Evolutionary conservation across 768 basidiomycete genomes (phyloP), one percentile per base, ranked within the genome.

Genomic region (Suillus spraguei): DNA sequence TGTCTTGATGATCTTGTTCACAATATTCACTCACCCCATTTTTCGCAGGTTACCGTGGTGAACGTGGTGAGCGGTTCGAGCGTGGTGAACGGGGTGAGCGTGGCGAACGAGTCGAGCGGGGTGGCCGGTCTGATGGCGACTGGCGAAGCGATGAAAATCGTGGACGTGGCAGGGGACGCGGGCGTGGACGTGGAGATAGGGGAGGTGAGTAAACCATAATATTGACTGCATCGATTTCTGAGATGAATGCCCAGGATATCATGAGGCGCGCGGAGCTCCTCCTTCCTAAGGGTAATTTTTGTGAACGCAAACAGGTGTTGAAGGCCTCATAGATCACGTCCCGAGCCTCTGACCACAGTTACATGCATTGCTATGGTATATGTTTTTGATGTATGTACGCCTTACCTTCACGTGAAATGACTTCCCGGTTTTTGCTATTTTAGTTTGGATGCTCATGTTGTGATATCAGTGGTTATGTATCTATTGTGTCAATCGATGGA

Each of bases 91-190:
- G 49, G 2, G 16, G 82, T 39, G 81, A 80, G 14, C 76, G 79
- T 17, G 66, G 64, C 41, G 70, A 71, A n/a, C 67, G 65, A 16
- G 65, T 65, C 44, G 71, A 71, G 20, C 67, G 65, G 20, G 52
- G 52, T n/a, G 52, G 52, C 32, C 58, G 63, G 22, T 50, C 63
- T 8, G 74, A 75, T 61, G 81, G 83, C 35, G 85, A 84, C 54
- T 83, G 81, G 79, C 80, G 84, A 61, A 81, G 80, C 49, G 81
- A 81, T 24, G 76, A 79, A 64, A 75, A 72, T 65, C 81, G 79
- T 0, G 70, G 80, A 33, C 78, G 80, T 50, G 75, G 79, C 32
- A 70, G 82, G 59, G 79, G 78, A 9, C 76, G 84, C 52, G 81
- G 83, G 14, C 80, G 83, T 36, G 81, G 81, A 24, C 76, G 79